Percentiles rank a stretch among this genome's conserved stretches.
phyloP scores from a whole-genome alignment of 352 stramenopile species.

The Paralagenidium karlingii region DNA sequence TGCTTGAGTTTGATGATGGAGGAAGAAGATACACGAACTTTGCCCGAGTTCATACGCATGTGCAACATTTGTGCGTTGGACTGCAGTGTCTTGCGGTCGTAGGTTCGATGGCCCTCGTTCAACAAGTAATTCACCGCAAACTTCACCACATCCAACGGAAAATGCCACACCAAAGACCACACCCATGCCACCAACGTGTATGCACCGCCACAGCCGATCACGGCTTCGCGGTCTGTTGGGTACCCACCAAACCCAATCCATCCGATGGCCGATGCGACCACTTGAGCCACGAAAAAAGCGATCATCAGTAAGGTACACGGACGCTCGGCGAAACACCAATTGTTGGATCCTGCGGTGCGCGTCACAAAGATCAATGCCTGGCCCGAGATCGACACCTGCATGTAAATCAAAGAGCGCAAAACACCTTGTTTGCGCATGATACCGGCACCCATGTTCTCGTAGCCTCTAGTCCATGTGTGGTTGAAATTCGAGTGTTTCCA shows the following conservation, averaged over 20 bases:
- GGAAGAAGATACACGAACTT: no score
- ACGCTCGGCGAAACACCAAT: conserved; percentile 9
- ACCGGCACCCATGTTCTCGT: conserved; percentile 6
- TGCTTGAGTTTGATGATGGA: no score
- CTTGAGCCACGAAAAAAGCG: conserved; percentile 7
- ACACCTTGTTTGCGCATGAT: conserved; percentile 7
- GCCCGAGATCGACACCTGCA: conserved; percentile 9
- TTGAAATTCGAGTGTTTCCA: conserved; percentile 10
- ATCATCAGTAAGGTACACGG: conserved; percentile 8
- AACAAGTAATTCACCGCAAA: conserved; percentile 9
- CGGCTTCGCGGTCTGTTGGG: conserved; percentile 4
- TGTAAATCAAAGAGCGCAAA: conserved; percentile 6
- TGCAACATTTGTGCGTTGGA: conserved; percentile 7
- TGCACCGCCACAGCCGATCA: conserved; percentile 6
- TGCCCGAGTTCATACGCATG: no score
- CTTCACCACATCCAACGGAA: conserved; percentile 10
- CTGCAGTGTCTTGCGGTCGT: conserved; percentile 2
- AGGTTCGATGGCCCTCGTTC: conserved; percentile 1
- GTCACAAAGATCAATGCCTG: conserved; percentile 10
- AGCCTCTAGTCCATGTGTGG: conserved; percentile 1
- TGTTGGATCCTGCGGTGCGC: conserved; percentile 9
- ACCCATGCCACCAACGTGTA: conserved; percentile 7
- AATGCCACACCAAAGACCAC: conserved; percentile 9
- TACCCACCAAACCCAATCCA: conserved; percentile 7
- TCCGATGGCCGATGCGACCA: conserved; percentile 6